Evolutionary conservation across 1,139 yeast species (phyloP).

Genomic region (Meyerozyma guilliermondii): DNA sequence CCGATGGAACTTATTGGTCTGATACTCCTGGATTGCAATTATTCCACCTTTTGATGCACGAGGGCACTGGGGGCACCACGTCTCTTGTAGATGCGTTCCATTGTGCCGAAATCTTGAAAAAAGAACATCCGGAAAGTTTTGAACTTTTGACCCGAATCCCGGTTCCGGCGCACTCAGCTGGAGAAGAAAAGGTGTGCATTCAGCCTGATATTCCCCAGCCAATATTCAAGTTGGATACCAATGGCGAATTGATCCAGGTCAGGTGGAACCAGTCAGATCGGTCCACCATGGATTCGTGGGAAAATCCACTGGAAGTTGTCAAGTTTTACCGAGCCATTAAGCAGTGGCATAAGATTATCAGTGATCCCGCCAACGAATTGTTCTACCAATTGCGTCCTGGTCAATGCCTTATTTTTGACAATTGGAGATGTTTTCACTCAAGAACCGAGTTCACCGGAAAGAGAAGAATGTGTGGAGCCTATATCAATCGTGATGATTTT

Average conservation of each 20-base stretch:
- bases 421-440: slow-evolving; percentile 74
- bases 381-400: slow-evolving; percentile 62
- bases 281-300: slow-evolving; percentile 59
- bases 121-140: slow-evolving; percentile 49
- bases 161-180: slow-evolving; percentile 75
- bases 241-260: slow-evolving; percentile 57
- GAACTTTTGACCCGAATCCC: slow-evolving; percentile 48
- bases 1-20: slow-evolving; percentile 78
- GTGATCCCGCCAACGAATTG: slow-evolving; percentile 48
- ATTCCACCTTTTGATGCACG: slow-evolving; percentile 62
- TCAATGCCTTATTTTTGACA: slow-evolving; percentile 65
- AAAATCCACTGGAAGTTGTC: slow-evolving; percentile 48
- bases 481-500: slow-evolving; percentile 67
- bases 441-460: slow-evolving; percentile 67
- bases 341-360: slow-evolving; percentile 53
- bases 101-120: slow-evolving; percentile 50
- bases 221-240: slow-evolving; percentile 50
- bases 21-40: slow-evolving; percentile 73
- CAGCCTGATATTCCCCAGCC: slow-evolving; percentile 61
- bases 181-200: slow-evolving; percentile 64
- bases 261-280: slow-evolving; percentile 78
- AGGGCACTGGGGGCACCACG: slow-evolving; percentile 72
- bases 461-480: slow-evolving; percentile 76
- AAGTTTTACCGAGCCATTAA: slow-evolving; percentile 57
- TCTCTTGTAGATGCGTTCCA: slow-evolving; percentile 67